Base-by-base conservation (phyloP, 169 alveolate genomes). In the Cryptosporidium felis region DNA sequence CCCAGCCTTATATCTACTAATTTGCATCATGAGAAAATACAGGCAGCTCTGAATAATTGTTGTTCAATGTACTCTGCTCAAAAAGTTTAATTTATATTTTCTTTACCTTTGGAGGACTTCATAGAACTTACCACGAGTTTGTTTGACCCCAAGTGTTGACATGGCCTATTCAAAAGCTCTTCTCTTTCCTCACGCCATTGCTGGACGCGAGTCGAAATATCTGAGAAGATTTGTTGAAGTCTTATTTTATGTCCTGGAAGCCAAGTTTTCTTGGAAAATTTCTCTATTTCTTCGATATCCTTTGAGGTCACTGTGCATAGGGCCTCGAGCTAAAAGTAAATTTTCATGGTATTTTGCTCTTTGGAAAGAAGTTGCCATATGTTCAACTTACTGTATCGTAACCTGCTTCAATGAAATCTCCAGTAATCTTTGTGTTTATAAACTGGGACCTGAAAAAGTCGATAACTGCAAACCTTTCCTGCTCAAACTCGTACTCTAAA, bases 211-310 rank as follows among this genome's bases (percentile, higher is more conserved):
- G 82, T 36, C 4, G 67, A 34, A 21, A 74, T 56, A 51, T 74
- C 82, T 30, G 82, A 51, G 42, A 74, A 74, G 5, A 74, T 74
- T 36, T 74, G 82, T 12, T 74, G 82, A 18, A 74, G 58, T 32
- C 82, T 74, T n/a, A 74, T 56, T 74, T 74, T 74, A 41, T 74
- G 82, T n/a, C 82, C 82, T 30, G 82, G 82, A 34, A 74, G 53
- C 82, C 82, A 74, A 18, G 67, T 53, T 9, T 49, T 53, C 3
- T 74, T 38, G 9, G 82, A 74, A 18, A 74, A 74, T 23, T 74
- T 74, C 26, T 74, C 82, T 34, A 74, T 53, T 30, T 74, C 67
- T 12, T 49, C 82, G 18, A 74, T 36, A 18, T 74, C 82, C 38
- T 49, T 56, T 0, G 66, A 58, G 18, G 82, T 74, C 56, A 74